phyloP scores from a whole-genome alignment of 176 grass and related monocot genomes.

The Oryza meridionalis region DNA sequence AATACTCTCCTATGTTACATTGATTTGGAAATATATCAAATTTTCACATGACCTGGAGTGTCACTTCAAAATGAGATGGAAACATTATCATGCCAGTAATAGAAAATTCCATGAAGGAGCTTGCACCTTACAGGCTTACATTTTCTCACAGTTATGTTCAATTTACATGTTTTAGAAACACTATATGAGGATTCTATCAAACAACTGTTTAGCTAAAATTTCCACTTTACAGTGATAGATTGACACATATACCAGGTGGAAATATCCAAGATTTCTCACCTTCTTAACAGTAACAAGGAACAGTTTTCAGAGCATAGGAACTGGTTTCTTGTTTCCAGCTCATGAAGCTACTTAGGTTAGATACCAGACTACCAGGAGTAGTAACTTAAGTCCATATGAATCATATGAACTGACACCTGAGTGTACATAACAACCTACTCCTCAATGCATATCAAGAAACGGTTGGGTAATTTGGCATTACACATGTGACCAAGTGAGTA shows the following conservation, averaged over 20 bases:
- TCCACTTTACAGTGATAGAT: not conserved
- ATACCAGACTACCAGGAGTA: not conserved
- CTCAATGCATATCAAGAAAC: not conserved
- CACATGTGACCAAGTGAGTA: not conserved
- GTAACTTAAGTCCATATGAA: not conserved
- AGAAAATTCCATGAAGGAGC: not conserved
- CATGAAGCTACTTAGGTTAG: not conserved
- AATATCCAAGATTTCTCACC: not conserved
- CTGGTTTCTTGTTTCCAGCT: not conserved
- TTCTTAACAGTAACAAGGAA: not conserved
- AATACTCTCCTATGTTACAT: conserved; percentile 32
- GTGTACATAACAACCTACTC: not conserved
- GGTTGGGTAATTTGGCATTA: not conserved
- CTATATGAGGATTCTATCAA: not conserved
- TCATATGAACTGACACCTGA: not conserved
- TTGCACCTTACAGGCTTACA: not conserved
- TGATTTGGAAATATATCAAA: conserved; percentile 34
- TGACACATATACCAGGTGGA: not conserved
- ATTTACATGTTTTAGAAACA: not conserved
- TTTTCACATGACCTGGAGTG: conserved; percentile 20
- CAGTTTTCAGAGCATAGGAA: not conserved
- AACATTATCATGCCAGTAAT: not conserved
- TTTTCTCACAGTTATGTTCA: not conserved
- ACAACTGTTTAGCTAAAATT: not conserved
- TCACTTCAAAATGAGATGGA: not conserved